These are phyloP conservation scores for Zea mays DNA, from an alignment of 176 grass and related monocot genomes.

Conservation along the genomic window Zm-B73-REFERENCE-NAM-5.0 NC_050099.1:58909001-58909500, in stretches of 20 bases:
- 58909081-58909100: not conserved
- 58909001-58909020: slow-evolving; percentile 95
- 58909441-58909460: slow-evolving; percentile 99
- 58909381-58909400: slow-evolving; percentile 88
- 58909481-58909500: slow-evolving; percentile 96
- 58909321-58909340: slow-evolving; percentile 70
- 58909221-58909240: slow-evolving; percentile 94
- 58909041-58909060: too few species aligned
- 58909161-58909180: slow-evolving; percentile 73
- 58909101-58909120: slow-evolving; percentile 84
- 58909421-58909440: slow-evolving; percentile 82
- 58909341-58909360: slow-evolving; percentile 74
- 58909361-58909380: slow-evolving; percentile 76
- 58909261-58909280: slow-evolving; percentile 56
- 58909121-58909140: slow-evolving; percentile 99
- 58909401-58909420: slow-evolving; percentile 82
- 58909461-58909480: slow-evolving; percentile 89
- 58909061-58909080: not conserved
- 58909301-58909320: slow-evolving; percentile 48
- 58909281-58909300: slow-evolving; percentile 73
- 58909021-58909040: slow-evolving; percentile 37
- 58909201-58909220: slow-evolving; percentile 71
- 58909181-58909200: slow-evolving; percentile 91
- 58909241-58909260: slow-evolving; percentile 76
- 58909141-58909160: slow-evolving; percentile 84